Evolutionary conservation across 441 rosid species (phyloP).

Genomic region (Macaranga tanarius): DNA sequence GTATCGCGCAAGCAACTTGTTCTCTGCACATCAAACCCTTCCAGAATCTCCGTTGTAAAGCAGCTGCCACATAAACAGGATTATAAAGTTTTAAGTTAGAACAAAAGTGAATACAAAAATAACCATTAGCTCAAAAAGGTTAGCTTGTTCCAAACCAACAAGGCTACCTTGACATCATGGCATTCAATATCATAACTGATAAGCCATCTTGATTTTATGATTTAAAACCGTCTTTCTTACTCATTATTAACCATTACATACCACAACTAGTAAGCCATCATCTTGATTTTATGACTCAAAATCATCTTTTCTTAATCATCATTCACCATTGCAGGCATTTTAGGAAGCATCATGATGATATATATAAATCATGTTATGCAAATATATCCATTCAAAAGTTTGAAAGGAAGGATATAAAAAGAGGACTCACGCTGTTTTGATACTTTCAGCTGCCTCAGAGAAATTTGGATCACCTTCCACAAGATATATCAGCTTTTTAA

Average conservation of each 20-base stretch:
- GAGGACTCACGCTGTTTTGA: constrained; percentile 78
- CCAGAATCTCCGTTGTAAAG: constrained; percentile 91
- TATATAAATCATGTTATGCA: neutral
- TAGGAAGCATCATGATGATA: neutral
- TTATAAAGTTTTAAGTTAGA: constrained; percentile 18
- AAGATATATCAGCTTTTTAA: constrained; percentile 83
- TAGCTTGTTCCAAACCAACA: neutral
- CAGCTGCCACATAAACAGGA: constrained; percentile 54
- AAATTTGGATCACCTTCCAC: constrained; percentile 91
- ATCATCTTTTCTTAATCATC: neutral
- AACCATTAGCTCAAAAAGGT: neutral
- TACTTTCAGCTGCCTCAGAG: constrained; percentile 87
- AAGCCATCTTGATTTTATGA: no score
- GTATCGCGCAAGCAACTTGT: constrained; percentile 71
- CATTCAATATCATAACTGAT: neutral
- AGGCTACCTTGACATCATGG: neutral
- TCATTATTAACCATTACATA: neutral
- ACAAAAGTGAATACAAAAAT: neutral
- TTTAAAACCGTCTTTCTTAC: neutral
- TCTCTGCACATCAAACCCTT: constrained; percentile 89
- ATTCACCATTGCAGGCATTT: neutral
- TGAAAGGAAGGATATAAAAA: neutral
- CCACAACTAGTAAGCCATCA: neutral
- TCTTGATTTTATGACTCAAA: no score
- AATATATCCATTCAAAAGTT: neutral